phyloP scores from a whole-genome alignment of 2,329 filamentous ascomycete genomes.

The Sclerotinia minor region DNA sequence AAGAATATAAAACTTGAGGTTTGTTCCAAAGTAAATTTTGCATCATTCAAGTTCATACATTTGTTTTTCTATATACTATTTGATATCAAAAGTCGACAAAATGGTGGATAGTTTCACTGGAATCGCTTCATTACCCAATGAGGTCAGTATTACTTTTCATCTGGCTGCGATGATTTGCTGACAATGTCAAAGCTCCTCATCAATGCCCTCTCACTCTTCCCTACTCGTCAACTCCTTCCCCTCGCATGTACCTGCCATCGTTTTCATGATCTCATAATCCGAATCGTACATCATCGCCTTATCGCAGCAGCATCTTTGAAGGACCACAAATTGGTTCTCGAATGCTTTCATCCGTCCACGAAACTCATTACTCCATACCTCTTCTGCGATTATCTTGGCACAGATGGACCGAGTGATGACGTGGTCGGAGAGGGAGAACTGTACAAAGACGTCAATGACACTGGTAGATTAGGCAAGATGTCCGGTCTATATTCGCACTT shows the following conservation, averaged over 20 bases:
- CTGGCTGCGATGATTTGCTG: not conserved
- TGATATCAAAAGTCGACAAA: conserved; percentile 18
- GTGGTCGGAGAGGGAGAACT: conserved; percentile 42
- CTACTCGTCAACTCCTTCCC: conserved; percentile 54
- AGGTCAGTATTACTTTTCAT: conserved; percentile 28
- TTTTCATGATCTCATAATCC: conserved; percentile 62
- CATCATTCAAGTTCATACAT: not conserved
- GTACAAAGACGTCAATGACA: conserved; percentile 29
- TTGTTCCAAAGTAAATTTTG: not conserved
- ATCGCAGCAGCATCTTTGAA: conserved; percentile 55
- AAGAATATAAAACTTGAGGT: not conserved
- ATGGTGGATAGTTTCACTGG: conserved; percentile 28
- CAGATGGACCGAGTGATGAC: conserved; percentile 52
- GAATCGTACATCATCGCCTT: conserved; percentile 65
- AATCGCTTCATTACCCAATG: conserved; percentile 34
- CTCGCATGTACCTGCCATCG: conserved; percentile 60
- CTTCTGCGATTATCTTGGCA: conserved; percentile 66
- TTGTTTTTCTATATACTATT: not conserved
- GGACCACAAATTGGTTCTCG: conserved; percentile 69
- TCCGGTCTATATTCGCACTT: conserved; percentile 68
- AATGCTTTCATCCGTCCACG: conserved; percentile 73
- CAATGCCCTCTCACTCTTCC: conserved; percentile 50
- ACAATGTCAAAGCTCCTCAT: conserved; percentile 49
- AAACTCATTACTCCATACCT: conserved; percentile 69
- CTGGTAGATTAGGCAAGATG: conserved; percentile 50